Evolutionary conservation across 352 stramenopile species (phyloP).

Genomic region (Elongisporangium anandrum): DNA sequence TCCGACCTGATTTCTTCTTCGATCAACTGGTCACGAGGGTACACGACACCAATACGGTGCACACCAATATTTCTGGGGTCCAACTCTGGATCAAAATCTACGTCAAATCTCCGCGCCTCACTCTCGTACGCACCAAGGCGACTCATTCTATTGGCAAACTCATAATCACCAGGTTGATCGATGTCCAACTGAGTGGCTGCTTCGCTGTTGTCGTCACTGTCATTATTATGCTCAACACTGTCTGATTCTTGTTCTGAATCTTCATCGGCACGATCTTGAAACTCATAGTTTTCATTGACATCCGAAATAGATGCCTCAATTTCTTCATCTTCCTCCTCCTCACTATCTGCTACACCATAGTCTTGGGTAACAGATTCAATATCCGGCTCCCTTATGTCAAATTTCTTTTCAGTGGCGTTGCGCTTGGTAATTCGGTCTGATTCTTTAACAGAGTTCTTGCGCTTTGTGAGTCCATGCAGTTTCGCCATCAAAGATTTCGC

Average conservation of each 20-base stretch:
- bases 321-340: neutral
- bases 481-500: conserved; percentile 12
- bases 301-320: no score
- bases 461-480: conserved; percentile 24
- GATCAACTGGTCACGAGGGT: conserved; percentile 1
- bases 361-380: neutral
- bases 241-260: neutral
- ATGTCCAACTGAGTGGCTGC: neutral
- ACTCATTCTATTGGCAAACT: neutral
- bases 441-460: conserved; percentile 6
- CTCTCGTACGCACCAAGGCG: neutral
- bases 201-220: neutral
- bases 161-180: neutral
- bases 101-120: neutral
- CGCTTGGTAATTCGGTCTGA: conserved; percentile 11
- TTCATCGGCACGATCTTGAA: neutral
- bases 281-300: neutral
- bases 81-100: conserved; percentile 1
- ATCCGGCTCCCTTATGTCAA: neutral
- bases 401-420: conserved; percentile 8
- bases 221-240: neutral
- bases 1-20: neutral
- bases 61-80: conserved; percentile 28
- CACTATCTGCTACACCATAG: neutral
- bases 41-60: conserved; percentile 19